Percentiles rank a stretch among this genome's conserved stretches.
These are phyloP conservation scores for Prunus campanulata DNA, from an alignment of 306 rosid species.

Conservation along the genomic window DNA sequence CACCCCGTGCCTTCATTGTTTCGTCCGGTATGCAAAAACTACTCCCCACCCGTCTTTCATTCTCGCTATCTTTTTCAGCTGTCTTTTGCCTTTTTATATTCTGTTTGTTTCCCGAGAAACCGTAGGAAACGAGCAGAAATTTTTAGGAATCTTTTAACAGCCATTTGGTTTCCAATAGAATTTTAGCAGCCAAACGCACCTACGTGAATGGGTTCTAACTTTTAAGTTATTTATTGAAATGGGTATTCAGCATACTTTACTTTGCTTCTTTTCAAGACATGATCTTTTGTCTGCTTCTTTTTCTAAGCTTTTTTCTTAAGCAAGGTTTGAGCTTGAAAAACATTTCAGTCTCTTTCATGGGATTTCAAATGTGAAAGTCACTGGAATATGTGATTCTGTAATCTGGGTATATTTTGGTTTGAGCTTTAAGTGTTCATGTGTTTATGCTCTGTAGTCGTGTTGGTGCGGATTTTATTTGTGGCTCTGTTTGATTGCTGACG, in stretches of 20 bases:
- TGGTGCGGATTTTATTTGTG: background rate
- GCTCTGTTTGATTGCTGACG: slow-evolving; percentile 14
- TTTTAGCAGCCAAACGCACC: background rate
- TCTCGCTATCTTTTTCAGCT: slow-evolving; percentile 13
- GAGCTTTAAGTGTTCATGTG: slow-evolving; percentile 14
- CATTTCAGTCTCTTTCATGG: slow-evolving; percentile 3
- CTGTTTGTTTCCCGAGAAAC: slow-evolving; percentile 43
- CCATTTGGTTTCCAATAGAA: slow-evolving; percentile 3
- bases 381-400: slow-evolving; percentile 22
- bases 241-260: background rate
- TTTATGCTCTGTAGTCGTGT: background rate
- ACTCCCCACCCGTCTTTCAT: slow-evolving; percentile 20
- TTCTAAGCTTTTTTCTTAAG: background rate
- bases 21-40: slow-evolving; percentile 32
- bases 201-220: background rate
- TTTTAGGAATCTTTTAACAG: slow-evolving; percentile 17
- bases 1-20: slow-evolving; percentile 19
- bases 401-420: slow-evolving; percentile 32
- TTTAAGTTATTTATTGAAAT: slow-evolving; percentile 11
- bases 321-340: slow-evolving; percentile 12
- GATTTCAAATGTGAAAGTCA: slow-evolving; percentile 1
- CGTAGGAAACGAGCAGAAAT: slow-evolving; percentile 13
- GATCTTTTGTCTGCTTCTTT: slow-evolving; percentile 13
- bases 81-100: slow-evolving; percentile 20
- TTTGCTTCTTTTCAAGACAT: slow-evolving; percentile 10